Base-by-base conservation (phyloP, 257 asterid species). In the Rauvolfia tetraphylla region DNA sequence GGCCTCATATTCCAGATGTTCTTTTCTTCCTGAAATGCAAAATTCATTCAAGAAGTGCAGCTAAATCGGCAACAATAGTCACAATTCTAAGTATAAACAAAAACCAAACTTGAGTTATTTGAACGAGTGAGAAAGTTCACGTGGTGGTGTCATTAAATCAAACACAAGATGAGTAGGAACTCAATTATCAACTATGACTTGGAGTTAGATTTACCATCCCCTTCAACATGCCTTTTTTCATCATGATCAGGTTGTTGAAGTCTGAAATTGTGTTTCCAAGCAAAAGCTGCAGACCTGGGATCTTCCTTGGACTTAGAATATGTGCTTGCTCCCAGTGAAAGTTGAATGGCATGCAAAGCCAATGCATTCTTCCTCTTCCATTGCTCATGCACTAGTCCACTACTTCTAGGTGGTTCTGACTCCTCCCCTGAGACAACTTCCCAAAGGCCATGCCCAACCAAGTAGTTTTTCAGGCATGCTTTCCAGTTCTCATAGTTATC, bases 331-430 rank as follows among this genome's bases (percentile, higher is more conserved):
- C 90, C 90, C 53, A 87, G 82, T 0, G 87, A 82, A 7, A 86
- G 79, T 23, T 82, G 87, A 58, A 82, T 86, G 53, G 85, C 90
- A 59, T 86, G 90, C 66, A 84, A 71, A 31, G 88, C 88, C 62
- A 86, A 56, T 33, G 83, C 84, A 68, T 84, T 82, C 54, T 82
- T 84, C 77, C 29, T 84, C 81, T 61, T 77, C 90, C 90, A 86
- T 18, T 80, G 80, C 3, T 82, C 85, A 15, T 84, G 79, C 69
- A 78, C 68, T 41, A 80, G 72, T 22, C 62, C 71, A 11, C 20
- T 49, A 14, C 11, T 18, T 58, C 81, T 76, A 20, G 31, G 61
- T 8, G 90, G 90, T 71, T 80, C 72, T 0, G 56, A 23, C 77
- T 82, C 88, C 46, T 78, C 79, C 12, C 85, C 88, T 7, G 88